These are phyloP conservation scores for Ploettnerulaceae sp. DNA, from an alignment of 2,329 filamentous ascomycete genomes.

Conservation along the genomic window DNA sequence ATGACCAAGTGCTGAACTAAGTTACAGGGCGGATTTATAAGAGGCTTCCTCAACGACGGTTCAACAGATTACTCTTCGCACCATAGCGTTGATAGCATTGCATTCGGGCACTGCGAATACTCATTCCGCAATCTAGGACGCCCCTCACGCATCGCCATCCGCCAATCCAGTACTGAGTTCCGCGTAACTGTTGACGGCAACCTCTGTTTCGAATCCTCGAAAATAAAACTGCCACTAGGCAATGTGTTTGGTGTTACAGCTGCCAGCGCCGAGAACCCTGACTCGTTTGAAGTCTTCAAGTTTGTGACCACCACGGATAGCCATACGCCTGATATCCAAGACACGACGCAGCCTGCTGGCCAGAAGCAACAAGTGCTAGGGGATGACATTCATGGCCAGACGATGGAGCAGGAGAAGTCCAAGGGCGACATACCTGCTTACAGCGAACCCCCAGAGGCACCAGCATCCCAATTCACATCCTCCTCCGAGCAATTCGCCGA, in stretches of 20 bases:
- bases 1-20: constrained; percentile 8
- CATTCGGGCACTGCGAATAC: constrained; percentile 91
- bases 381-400: constrained; percentile 28
- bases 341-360: constrained; percentile 7
- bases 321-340: constrained; percentile 31
- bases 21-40: constrained; percentile 65
- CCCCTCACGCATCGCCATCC: constrained; percentile 72
- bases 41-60: constrained; percentile 93
- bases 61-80: constrained; percentile 72
- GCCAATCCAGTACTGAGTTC: constrained; percentile 60
- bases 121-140: constrained; percentile 87
- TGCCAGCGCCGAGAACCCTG: constrained; percentile 82
- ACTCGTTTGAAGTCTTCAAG: constrained; percentile 92
- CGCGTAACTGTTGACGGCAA: constrained; percentile 75
- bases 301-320: constrained; percentile 64
- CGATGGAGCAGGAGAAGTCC: constrained; percentile 10
- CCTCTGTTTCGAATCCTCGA: constrained; percentile 77
- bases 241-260: constrained; percentile 87
- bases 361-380: constrained; percentile 32
- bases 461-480: constrained; percentile 38
- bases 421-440: constrained; percentile 44
- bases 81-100: constrained; percentile 72
- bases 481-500: constrained; percentile 68
- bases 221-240: constrained; percentile 71
- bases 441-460: constrained; percentile 35